Percentiles rank a stretch among this genome's conserved stretches.
Conservation (phyloP, 2,329 filamentous ascomycete species). For the Leptographium procerum region DNA sequence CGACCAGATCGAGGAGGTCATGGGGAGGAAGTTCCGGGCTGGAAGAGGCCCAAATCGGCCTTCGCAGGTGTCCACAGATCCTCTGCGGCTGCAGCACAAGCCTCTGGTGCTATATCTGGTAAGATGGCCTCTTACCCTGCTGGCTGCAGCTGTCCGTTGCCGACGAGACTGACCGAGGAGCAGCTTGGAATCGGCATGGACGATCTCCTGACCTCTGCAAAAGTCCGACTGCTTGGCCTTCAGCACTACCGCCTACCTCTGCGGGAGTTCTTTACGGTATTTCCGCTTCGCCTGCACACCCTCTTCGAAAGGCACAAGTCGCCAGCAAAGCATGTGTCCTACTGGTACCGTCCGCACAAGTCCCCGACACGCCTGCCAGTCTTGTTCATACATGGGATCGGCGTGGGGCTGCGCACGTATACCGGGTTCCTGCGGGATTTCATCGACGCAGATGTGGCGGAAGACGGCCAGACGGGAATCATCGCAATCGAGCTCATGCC, state of each 20-base stretch:
- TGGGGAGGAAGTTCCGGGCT: not conserved
- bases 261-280: not conserved
- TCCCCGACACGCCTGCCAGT: not conserved
- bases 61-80: not conserved
- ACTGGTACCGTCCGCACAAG: constrained; percentile 1
- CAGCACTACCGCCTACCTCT: not conserved
- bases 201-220: not conserved
- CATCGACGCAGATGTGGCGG: not conserved
- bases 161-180: not conserved
- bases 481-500: constrained; percentile 1
- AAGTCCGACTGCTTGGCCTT: not conserved
- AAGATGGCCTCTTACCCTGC: not conserved
- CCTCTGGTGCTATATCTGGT: not conserved
- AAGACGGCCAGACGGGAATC: not conserved
- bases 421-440: not conserved
- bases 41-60: not conserved
- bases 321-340: not conserved
- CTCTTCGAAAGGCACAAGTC: not conserved
- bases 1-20: not conserved
- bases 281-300: not conserved
- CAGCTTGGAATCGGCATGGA: not conserved
- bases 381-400: not conserved
- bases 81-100: not conserved
- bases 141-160: not conserved
- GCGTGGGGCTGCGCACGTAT: not conserved